Evolutionary conservation across 2,329 filamentous ascomycete genomes (phyloP), one percentile per base, ranked within the genome.

Genomic region (Fusarium gaditjirri): DNA sequence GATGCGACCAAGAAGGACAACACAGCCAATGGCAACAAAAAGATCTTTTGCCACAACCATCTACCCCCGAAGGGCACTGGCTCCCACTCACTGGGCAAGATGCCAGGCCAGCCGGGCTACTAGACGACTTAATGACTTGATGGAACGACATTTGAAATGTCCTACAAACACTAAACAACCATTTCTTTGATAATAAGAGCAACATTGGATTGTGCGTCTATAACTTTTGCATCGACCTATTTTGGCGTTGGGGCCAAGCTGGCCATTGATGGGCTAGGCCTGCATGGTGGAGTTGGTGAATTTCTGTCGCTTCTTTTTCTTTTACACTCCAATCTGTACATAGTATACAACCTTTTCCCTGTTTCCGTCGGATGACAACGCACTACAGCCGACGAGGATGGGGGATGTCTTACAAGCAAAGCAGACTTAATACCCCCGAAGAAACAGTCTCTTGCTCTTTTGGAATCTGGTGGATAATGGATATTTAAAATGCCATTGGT

Each of bases 11-110:
- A 90, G 83, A 87, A 86, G 74, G 83, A 84, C 66, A 80, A 80
- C 42, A 82, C 82, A 38, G 83, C 83, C 61, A 80, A 79, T 63
- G 80, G 80, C 14, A 79, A 77, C 60, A 84, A 85, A 75, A 88
- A 86, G 79, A 89, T 89, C 42, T 89, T 85, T 74, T 89, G 86
- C 79, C 88, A 90, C 78, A 89, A 85, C 78, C 88, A 90, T 72
- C 80, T 89, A 25, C 87, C 87, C 21, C 81, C 82, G 4, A 83
- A 86, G 78, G 82, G 78, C 41, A 81, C 82, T 27, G 82, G 83
- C 44, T 80, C 82, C 25, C 85, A 88, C 63, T 84, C 87, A 6
- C 80, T 89, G 19, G 86, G 86, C 54, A 87, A 85, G 76, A 87
- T 89, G 87, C 87, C 87, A 8, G 87, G 87, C 17, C 84, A 86